Percentiles rank a stretch among this genome's conserved stretches.
Conservation (phyloP, 139 green algal genomes). For the Chlamydomonas applanata region DNA sequence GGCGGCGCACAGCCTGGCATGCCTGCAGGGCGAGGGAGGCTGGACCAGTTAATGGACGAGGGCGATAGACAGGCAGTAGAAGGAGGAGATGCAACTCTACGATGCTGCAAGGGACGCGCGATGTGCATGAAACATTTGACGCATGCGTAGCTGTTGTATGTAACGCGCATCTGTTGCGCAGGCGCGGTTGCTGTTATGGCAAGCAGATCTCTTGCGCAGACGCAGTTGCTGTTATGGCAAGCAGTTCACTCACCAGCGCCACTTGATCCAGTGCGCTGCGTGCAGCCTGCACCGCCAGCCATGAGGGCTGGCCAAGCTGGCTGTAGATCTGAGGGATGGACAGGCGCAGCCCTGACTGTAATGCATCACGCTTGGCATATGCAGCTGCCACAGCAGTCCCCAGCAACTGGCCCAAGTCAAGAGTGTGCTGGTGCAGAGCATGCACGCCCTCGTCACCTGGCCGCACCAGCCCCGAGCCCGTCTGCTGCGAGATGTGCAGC, state of each 20-base stretch:
- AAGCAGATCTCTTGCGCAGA: too few relatives aligned
- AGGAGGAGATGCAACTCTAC: too few relatives aligned
- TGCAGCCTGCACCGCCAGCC: conserved; percentile 8
- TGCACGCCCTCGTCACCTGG: conserved; percentile 8
- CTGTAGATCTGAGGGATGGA: not conserved
- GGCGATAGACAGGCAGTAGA: too few relatives aligned
- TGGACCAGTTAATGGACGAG: too few relatives aligned
- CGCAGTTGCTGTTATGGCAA: too few relatives aligned
- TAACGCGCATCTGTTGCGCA: too few relatives aligned
- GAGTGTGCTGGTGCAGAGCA: not conserved
- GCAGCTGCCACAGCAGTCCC: not conserved
- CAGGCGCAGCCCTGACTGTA: conserved; percentile 7
- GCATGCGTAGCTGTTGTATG: too few relatives aligned
- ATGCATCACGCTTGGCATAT: not conserved
- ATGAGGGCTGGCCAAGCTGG: conserved; percentile 17
- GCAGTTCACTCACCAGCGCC: conserved; percentile 16
- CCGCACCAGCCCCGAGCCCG: conserved; percentile 7
- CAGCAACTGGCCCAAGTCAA: not conserved
- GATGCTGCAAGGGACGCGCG: too few relatives aligned
- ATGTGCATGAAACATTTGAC: too few relatives aligned
- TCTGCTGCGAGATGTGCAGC: conserved; percentile 9
- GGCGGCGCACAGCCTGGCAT: conserved; percentile 1
- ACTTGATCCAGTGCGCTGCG: conserved; percentile 10
- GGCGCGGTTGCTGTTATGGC: too few relatives aligned
- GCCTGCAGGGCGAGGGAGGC: conserved; percentile 9